Evolutionary conservation across 1,284 basidiomycete species (phyloP), one percentile per base, ranked within the genome.

Genomic region (Tilletia indica): DNA sequence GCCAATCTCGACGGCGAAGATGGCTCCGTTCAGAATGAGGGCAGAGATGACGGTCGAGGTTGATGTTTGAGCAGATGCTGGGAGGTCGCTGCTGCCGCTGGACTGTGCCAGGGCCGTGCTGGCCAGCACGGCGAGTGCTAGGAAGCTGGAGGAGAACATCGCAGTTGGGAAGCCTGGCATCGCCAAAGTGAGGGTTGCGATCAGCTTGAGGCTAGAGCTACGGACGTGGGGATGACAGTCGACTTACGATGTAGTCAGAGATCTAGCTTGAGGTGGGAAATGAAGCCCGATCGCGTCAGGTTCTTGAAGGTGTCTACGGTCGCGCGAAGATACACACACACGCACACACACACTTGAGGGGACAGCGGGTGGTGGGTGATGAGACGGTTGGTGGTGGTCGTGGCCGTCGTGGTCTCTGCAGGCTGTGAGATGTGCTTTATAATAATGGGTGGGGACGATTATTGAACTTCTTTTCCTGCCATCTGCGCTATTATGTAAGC

Each of bases 11-110:
- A 79, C 77, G 14, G 71, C 79, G 71, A 77, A 75, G 70, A 85
- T 76, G 69, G 80, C 72, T 14, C 77, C 72, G 74, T 84, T 84
- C 54, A 85, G 74, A 9, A 83, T 71, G 68, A 85, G 74, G 31
- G 83, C 73, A 9, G 82, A 82, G 67, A 85, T 71, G 48, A 85
- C 78, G 63, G 83, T 82, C 5, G 79, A 75, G 38, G 80, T 80
- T 39, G 82, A 77, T 8, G 77, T 74, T 47, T 72, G 69, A n/a
- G 69, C 54, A 16, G 56, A 39, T 38, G 61, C 16, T 9, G 58
- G 34, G 25, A 8, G 9, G 12, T 19, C 39, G 67, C 5, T 63
- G 67, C 42, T n/a, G 36, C 64, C 31, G 42, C 16, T 51, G 9
- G 66, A 48, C 9, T 51, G 42, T 14, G 66, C 66, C 45, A 51